Evolutionary conservation across 2,329 filamentous ascomycete species (phyloP), one percentile per base, ranked within the genome.

Genomic region (Ophiosphaerella herpotricha): DNA sequence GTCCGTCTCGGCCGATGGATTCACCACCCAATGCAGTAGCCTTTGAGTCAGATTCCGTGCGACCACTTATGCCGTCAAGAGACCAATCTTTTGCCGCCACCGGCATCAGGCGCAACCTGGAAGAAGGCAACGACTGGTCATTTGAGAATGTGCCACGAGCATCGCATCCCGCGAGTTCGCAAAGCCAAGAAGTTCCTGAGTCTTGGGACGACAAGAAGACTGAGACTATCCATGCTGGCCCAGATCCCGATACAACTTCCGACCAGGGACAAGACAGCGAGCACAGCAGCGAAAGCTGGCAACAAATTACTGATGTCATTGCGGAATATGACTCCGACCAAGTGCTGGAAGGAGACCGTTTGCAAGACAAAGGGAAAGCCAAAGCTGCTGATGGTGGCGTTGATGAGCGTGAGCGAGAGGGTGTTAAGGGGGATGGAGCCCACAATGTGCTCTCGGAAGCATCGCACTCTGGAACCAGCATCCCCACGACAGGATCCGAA

Each of bases 21-120:
- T 45, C 43, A 8, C 14, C 33, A 34, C 24, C 36, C 33, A 46
- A 54, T 43, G 11, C 26, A 7, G 12, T 21, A 31, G 48, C 44
- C 18, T 38, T 49, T 7, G 59, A 56, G 24, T 52, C 56, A 18
- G 50, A 39, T 8, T 53, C 61, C 29, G 58, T 43, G 5, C 63
- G 78, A 60, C 79, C 79, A 11, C 70, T 67, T n/a, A 77, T 81
- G 74, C 78, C 78, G 23, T 61, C 69, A 13, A 69, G 78, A 50
- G 75, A 77, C 43, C 70, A 67, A 13, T 75, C 76, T 3, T 80
- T 74, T 31, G 68, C 76, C 50, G 79, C 78, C 3, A 75, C 76
- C 3, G 74, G 77, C 42, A 78, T 82, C 36, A 76, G 74, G 43
- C 74, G 78, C 8, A 66, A 70, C 21, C 59, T 81, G 7, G 79